Percentiles rank a stretch among this genome's conserved stretches.
Conservation (phyloP, 2,329 filamentous ascomycete species). For the Fusarium sp. region DNA sequence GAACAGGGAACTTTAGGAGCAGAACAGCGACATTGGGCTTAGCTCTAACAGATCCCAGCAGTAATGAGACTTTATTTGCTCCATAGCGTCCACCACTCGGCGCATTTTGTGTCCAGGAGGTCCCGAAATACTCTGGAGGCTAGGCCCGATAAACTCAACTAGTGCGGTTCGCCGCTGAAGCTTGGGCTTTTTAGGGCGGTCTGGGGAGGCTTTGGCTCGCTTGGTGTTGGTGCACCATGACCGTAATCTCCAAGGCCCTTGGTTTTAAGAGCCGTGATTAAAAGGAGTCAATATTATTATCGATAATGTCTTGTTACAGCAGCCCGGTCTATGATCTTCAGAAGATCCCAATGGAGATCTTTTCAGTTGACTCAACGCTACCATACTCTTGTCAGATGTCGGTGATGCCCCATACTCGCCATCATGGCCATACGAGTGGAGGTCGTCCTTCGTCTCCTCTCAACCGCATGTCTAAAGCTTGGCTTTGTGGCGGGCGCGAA, state of each 20-base stretch:
- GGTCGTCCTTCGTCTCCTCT: slow-evolving; percentile 9
- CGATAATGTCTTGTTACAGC: slow-evolving; percentile 18
- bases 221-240: slow-evolving; percentile 6
- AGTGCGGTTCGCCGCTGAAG: slow-evolving; percentile 30
- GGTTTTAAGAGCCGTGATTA: slow-evolving; percentile 24
- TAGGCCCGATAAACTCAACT: slow-evolving; percentile 30
- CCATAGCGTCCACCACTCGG: slow-evolving; percentile 43
- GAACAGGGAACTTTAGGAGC: slow-evolving; percentile 32
- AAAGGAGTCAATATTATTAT: slow-evolving; percentile 26
- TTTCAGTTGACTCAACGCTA: not conserved
- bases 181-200: slow-evolving; percentile 27
- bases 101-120: slow-evolving; percentile 33
- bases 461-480: slow-evolving; percentile 25
- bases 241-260: slow-evolving; percentile 37
- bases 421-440: slow-evolving; percentile 15
- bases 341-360: slow-evolving; percentile 32
- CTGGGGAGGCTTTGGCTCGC: slow-evolving; percentile 19
- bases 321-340: slow-evolving; percentile 17
- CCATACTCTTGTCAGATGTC: slow-evolving; percentile 2
- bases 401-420: slow-evolving; percentile 10
- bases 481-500: slow-evolving; percentile 39
- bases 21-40: slow-evolving; percentile 39
- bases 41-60: slow-evolving; percentile 31
- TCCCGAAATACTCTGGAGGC: slow-evolving; percentile 22
- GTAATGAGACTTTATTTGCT: slow-evolving; percentile 30